A percentile compares a stretch with the other conserved stretches of the same genome.
Conservation (phyloP, 306 rosid genomes). For the Sicyos edulis region DNA sequence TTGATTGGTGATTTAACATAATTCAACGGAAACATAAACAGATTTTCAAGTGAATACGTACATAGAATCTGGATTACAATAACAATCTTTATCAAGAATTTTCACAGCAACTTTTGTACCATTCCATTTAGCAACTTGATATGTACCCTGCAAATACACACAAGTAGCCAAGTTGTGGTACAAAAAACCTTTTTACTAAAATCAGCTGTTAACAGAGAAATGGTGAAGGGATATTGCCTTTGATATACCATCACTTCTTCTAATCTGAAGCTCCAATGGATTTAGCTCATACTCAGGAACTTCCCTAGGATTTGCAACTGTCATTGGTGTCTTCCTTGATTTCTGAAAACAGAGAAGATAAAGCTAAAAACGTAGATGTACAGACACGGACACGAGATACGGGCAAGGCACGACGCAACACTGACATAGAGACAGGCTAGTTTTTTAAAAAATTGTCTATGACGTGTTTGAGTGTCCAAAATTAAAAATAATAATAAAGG, state of each 20-base stretch:
- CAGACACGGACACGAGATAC: too few species aligned
- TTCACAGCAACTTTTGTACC: conserved; percentile 95
- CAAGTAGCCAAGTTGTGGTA: neutral
- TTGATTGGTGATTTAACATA: too few species aligned
- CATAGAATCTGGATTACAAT: conserved; percentile 80
- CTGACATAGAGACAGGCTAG: too few species aligned
- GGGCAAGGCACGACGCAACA: too few species aligned
- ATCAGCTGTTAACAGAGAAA: neutral
- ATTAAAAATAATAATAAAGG: too few species aligned
- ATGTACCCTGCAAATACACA: conserved; percentile 50
- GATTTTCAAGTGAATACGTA: conserved; percentile 34
- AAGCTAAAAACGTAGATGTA: neutral
- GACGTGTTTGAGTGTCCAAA: too few species aligned
- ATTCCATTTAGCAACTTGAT: conserved; percentile 98
- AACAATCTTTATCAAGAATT: conserved; percentile 83
- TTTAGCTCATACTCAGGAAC: conserved; percentile 98
- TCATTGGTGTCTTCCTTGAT: conserved; percentile 88
- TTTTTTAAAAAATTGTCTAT: too few species aligned
- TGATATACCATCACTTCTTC: conserved; percentile 78
- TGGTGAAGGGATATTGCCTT: conserved; percentile 38
- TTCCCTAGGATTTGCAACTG: conserved; percentile 94
- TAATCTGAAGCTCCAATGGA: conserved; percentile 92
- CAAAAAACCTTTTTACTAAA: too few species aligned
- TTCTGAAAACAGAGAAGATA: conserved; percentile 41
- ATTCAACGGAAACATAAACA: conserved; percentile 5